Evolutionary conservation across 2,329 filamentous ascomycete species (phyloP).

Genomic region (Colletotrichum australisinense): DNA sequence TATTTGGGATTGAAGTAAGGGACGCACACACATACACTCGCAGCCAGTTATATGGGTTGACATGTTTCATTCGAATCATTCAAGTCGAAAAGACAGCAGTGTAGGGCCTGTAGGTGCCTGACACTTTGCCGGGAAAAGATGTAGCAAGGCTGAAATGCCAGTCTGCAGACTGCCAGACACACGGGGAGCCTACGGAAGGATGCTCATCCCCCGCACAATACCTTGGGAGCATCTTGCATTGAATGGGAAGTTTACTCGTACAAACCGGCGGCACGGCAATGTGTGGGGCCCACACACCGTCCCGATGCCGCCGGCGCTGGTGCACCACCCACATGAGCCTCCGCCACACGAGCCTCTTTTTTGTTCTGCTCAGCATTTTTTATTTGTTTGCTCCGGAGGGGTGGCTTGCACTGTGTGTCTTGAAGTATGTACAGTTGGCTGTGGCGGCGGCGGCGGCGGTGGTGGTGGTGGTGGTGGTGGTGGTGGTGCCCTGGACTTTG

Average conservation of each 20-base stretch:
- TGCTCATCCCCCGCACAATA: not conserved
- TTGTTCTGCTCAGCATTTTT: not conserved
- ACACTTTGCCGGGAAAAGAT: not conserved
- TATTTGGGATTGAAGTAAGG: not conserved
- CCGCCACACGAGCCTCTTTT: not conserved
- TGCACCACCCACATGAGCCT: not conserved
- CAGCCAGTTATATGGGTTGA: not conserved
- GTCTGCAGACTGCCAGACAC: not conserved
- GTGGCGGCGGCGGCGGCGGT: too few relatives aligned
- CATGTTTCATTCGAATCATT: not conserved
- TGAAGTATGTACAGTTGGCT: not conserved
- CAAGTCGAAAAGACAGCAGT: not conserved
- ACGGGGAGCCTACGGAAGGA: not conserved
- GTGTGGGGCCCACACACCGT: not conserved
- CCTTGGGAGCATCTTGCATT: not conserved
- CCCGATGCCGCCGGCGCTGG: not conserved
- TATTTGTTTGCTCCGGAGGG: not conserved
- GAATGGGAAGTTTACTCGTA: not conserved
- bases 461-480: not conserved
- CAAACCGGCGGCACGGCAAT: slow-evolving; percentile 5
- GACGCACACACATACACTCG: not conserved
- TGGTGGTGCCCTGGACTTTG: not conserved
- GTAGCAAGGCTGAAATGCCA: not conserved
- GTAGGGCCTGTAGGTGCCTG: not conserved
- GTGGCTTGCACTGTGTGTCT: not conserved